Evolutionary conservation across 176 grass and related monocot genomes (phyloP).

Genomic region (Aechmea fasciata): DNA sequence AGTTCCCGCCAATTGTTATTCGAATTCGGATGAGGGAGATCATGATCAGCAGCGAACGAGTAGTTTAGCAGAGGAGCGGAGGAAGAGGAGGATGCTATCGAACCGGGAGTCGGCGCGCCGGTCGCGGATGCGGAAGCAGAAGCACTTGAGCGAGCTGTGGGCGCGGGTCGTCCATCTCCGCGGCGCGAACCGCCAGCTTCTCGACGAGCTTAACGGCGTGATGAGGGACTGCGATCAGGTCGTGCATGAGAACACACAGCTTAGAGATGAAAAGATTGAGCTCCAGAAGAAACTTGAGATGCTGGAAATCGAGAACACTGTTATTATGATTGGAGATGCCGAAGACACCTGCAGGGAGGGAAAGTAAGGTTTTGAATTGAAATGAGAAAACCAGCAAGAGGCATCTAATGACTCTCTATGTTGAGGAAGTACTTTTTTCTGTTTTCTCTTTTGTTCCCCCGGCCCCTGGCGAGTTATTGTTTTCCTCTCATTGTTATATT

Average conservation of each 20-base stretch:
- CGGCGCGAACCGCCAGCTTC: constrained; percentile 37
- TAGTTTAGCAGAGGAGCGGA: constrained; percentile 47
- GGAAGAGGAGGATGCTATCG: constrained; percentile 58
- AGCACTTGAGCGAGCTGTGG: constrained; percentile 53
- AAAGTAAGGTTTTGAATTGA: constrained; percentile 1
- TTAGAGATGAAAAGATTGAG: constrained; percentile 39
- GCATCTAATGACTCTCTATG: constrained; percentile 17
- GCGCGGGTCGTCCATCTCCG: constrained; percentile 44
- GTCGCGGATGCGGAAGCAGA: constrained; percentile 78
- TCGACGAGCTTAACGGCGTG: constrained; percentile 59
- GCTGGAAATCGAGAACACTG: constrained; percentile 21
- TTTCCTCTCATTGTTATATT: not conserved
- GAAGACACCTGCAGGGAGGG: constrained; percentile 19
- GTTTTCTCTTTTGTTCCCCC: not conserved
- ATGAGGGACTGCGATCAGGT: constrained; percentile 25
- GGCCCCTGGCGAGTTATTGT: not conserved
- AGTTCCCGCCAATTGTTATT: constrained; percentile 23
- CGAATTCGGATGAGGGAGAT: constrained; percentile 41
- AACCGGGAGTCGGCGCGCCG: constrained; percentile 77
- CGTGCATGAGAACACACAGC: constrained; percentile 40
- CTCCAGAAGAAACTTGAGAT: constrained; percentile 45
- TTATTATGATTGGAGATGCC: constrained; percentile 3
- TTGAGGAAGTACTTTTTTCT: not conserved
- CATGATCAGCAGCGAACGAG: constrained; percentile 17
- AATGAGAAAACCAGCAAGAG: constrained; percentile 12